A percentile compares a stretch with the other conserved stretches of the same genome.
Conservation (phyloP, 2,329 filamentous ascomycete species). For the Venturia carpophila region DNA sequence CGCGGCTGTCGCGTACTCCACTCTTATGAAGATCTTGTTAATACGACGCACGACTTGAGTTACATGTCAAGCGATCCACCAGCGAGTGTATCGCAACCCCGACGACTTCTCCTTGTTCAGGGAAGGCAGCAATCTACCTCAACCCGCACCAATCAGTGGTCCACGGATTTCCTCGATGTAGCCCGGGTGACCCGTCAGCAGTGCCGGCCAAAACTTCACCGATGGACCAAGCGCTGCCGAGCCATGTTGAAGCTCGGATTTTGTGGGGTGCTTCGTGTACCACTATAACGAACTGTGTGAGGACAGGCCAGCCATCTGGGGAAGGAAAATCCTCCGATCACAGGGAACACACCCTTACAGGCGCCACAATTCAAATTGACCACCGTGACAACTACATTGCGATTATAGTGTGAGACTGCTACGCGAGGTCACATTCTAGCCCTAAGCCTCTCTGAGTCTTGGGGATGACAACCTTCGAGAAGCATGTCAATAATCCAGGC, state of each 20-base stretch:
- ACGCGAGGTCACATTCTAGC: background rate
- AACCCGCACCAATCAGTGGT: background rate
- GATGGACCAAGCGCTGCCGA: background rate
- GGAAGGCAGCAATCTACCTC: background rate
- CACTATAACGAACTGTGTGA: background rate
- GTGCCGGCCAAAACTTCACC: background rate
- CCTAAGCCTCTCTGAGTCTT: background rate
- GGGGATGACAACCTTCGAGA: background rate
- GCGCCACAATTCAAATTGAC: background rate
- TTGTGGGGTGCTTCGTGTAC: background rate
- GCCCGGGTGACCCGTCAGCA: background rate
- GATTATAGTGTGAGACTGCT: background rate
- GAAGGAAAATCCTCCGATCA: background rate
- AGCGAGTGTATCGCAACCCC: background rate
- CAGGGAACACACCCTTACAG: background rate
- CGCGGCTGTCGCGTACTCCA: background rate
- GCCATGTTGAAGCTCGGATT: background rate
- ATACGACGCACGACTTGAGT: background rate
- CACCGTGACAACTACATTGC: slow-evolving; percentile 8
- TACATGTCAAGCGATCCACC: background rate
- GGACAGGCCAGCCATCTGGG: background rate
- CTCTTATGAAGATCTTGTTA: background rate
- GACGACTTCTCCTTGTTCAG: background rate
- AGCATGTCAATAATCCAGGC: background rate
- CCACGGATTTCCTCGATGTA: background rate